A percentile compares a stretch with the other conserved stretches of the same genome.
These are phyloP conservation scores for Alternaria gaisen DNA, from an alignment of 2,329 filamentous ascomycete species.

Conservation along the genomic window DNA sequence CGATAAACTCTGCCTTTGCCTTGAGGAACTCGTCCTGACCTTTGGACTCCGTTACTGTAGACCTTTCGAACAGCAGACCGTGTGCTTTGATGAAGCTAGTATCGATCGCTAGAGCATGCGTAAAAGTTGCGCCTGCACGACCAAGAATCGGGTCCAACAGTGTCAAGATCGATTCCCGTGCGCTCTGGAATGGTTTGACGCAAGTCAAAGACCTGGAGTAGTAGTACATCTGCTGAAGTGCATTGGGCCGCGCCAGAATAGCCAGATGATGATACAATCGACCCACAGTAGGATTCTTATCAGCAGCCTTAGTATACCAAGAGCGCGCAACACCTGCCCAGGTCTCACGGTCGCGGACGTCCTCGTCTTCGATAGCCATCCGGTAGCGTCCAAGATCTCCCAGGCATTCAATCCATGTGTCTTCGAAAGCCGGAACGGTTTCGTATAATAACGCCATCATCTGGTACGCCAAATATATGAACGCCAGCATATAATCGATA, in stretches of 20 bases:
- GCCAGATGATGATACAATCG: conserved; percentile 89
- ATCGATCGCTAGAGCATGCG: conserved; percentile 60
- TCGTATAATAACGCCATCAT: conserved; percentile 91
- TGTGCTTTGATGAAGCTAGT: conserved; percentile 70
- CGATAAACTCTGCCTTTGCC: conserved; percentile 61
- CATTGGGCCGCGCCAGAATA: conserved; percentile 75
- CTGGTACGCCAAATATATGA: conserved; percentile 87
- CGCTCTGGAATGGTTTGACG: conserved; percentile 71
- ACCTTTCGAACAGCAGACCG: conserved; percentile 68
- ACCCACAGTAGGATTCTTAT: conserved; percentile 77
- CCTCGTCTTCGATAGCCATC: conserved; percentile 91
- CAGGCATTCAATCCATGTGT: conserved; percentile 93
- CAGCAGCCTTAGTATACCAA: conserved; percentile 83
- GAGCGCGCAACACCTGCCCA: conserved; percentile 83
- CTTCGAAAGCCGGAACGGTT: conserved; percentile 81
- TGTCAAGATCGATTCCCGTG: conserved; percentile 74
- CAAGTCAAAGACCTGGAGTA: conserved; percentile 77
- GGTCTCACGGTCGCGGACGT: conserved; percentile 75
- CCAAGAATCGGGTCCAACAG: conserved; percentile 66
- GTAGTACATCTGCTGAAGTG: conserved; percentile 75
- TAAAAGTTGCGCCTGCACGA: conserved; percentile 37
- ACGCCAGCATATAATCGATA: conserved; percentile 87
- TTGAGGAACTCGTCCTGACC: conserved; percentile 51
- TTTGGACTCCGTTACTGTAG: conserved; percentile 37
- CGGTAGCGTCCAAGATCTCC: conserved; percentile 85